These are phyloP conservation scores for Craterostigma plantagineum DNA, from an alignment of 257 asterid genomes.

Conservation along the genomic window DNA sequence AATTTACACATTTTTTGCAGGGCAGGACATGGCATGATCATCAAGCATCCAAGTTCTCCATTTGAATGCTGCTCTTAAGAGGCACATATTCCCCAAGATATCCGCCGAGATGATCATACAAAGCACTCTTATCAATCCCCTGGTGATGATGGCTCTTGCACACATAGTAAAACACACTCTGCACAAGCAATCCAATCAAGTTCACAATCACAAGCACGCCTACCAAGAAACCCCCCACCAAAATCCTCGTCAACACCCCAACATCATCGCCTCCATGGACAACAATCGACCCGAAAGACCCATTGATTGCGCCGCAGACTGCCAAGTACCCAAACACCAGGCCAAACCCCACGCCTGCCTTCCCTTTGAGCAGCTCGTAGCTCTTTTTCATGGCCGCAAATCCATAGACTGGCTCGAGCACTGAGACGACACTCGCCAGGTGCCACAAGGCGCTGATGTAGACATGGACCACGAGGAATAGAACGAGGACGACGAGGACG, in stretches of 20 bases:
- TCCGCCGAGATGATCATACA: constrained; percentile 89
- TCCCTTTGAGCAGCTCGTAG: constrained; percentile 52
- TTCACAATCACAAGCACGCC: constrained; percentile 78
- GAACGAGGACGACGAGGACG: constrained; percentile 27
- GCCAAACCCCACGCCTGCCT: constrained; percentile 33
- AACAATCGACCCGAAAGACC: constrained; percentile 46
- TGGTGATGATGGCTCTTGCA: constrained; percentile 92
- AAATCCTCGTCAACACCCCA: constrained; percentile 45
- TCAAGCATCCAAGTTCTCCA: constrained; percentile 74
- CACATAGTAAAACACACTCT: constrained; percentile 87
- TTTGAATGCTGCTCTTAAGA: constrained; percentile 85
- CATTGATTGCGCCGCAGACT: constrained; percentile 46
- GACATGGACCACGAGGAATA: constrained; percentile 69
- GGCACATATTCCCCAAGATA: constrained; percentile 97
- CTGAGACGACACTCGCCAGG: constrained; percentile 82
- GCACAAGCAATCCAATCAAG: constrained; percentile 70
- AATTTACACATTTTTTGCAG: too few species aligned
- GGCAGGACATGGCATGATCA: neutral
- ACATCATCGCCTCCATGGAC: constrained; percentile 69
- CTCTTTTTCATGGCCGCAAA: constrained; percentile 66
- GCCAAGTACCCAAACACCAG: constrained; percentile 54
- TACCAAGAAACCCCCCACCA: constrained; percentile 82
- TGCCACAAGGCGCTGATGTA: constrained; percentile 88
- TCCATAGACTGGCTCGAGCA: constrained; percentile 62
- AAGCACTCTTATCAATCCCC: constrained; percentile 70